phyloP scores from a whole-genome alignment of 768 basidiomycete species.

The Hygrophoropsis aurantiaca region DNA sequence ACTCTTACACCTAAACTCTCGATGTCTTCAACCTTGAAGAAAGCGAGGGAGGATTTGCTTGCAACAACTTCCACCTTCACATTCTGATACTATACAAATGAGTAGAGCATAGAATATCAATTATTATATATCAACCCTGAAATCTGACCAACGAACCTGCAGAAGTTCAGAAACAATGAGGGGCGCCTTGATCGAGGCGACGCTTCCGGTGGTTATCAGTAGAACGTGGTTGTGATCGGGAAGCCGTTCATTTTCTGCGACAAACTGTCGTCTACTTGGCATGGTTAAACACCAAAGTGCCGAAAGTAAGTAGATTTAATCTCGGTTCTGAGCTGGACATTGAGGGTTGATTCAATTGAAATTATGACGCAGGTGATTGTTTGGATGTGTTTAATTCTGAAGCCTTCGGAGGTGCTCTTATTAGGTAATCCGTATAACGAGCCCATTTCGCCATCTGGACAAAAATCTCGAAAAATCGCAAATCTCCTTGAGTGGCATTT shows the following conservation, averaged over 20 bases:
- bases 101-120: not conserved
- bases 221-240: slow-evolving; percentile 56
- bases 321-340: no score
- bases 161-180: slow-evolving; percentile 81
- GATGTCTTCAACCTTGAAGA: slow-evolving; percentile 63
- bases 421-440: no score
- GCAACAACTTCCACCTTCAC: slow-evolving; percentile 84
- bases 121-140: not conserved
- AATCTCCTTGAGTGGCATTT: no score
- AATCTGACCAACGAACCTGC: slow-evolving; percentile 45
- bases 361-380: no score
- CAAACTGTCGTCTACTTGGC: slow-evolving; percentile 13
- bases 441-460: no score
- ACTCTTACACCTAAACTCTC: slow-evolving; percentile 55
- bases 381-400: no score
- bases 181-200: slow-evolving; percentile 92
- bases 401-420: no score
- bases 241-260: slow-evolving; percentile 26
- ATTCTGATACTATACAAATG: slow-evolving; percentile 56
- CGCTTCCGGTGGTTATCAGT: slow-evolving; percentile 90
- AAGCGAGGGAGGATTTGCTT: slow-evolving; percentile 74
- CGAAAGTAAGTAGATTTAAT: no score
- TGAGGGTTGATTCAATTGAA: no score
- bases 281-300: not conserved
- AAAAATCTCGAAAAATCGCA: no score